phyloP scores from a whole-genome alignment of 2,329 filamentous ascomycete genomes.

The Blastomyces parvus region DNA sequence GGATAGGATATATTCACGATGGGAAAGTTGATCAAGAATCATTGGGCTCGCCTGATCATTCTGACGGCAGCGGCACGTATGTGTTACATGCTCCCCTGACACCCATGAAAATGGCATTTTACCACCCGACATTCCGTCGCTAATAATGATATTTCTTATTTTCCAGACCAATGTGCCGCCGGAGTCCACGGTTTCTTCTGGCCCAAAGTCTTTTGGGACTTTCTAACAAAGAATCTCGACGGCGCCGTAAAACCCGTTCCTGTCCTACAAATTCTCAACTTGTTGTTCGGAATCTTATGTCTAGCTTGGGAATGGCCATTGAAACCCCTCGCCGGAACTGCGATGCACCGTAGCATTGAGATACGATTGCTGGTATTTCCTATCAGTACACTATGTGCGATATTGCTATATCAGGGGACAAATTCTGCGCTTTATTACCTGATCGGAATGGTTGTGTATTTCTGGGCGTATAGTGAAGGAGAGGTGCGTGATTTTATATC shows the following conservation, averaged over 20 bases:
- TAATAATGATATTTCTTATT: slow-evolving; percentile 6
- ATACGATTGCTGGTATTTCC: slow-evolving; percentile 74
- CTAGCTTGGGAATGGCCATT: slow-evolving; percentile 90
- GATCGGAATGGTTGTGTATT: slow-evolving; percentile 76
- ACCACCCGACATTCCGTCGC: neutral
- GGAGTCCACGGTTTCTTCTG: slow-evolving; percentile 87
- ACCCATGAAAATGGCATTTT: neutral
- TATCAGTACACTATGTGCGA: slow-evolving; percentile 61
- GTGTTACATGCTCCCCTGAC: slow-evolving; percentile 20
- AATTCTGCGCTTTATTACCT: slow-evolving; percentile 89
- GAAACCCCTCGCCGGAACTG: slow-evolving; percentile 61
- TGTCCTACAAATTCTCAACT: slow-evolving; percentile 78
- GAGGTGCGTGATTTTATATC: slow-evolving; percentile 57
- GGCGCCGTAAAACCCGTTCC: slow-evolving; percentile 78
- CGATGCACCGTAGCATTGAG: slow-evolving; percentile 79
- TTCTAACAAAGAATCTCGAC: slow-evolving; percentile 83
- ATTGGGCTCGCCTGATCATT: slow-evolving; percentile 92
- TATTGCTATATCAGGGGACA: slow-evolving; percentile 82
- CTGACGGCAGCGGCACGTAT: slow-evolving; percentile 71
- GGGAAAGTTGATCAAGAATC: slow-evolving; percentile 99
- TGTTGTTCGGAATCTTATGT: slow-evolving; percentile 67
- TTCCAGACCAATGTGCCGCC: slow-evolving; percentile 72
- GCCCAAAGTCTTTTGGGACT: slow-evolving; percentile 99
- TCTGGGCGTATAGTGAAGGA: slow-evolving; percentile 95
- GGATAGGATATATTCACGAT: slow-evolving; percentile 40